Evolutionary conservation across 179 eudicot species (phyloP).

Genomic region (Spinacia oleracea): DNA sequence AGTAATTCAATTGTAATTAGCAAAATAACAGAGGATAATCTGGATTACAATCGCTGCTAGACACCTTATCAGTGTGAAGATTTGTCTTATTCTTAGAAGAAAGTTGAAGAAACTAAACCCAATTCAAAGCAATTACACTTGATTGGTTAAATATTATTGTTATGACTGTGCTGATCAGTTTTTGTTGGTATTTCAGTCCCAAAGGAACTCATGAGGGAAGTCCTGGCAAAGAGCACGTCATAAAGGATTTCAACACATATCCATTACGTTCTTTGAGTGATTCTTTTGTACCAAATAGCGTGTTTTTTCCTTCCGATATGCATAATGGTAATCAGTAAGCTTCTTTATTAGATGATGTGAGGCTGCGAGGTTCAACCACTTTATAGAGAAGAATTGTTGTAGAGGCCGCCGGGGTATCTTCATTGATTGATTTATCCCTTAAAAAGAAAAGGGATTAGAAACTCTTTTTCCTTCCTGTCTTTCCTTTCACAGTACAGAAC

Average conservation of each 20-base stretch:
- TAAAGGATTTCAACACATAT: neutral
- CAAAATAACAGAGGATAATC: too few relatives aligned
- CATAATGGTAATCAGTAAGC: neutral
- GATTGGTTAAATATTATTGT: neutral
- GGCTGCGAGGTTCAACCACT: neutral
- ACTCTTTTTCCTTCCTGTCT: too few relatives aligned
- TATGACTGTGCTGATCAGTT: neutral
- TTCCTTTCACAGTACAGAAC: too few relatives aligned
- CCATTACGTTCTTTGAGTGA: neutral
- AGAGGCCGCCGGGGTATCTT: neutral
- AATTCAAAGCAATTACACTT: neutral
- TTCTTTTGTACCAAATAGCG: constrained; percentile 8
- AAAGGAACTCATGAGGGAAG: constrained; percentile 17
- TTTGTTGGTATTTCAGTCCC: constrained; percentile 9
- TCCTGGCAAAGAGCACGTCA: neutral
- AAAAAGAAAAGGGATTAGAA: neutral
- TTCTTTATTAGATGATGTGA: neutral
- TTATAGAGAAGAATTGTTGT: neutral
- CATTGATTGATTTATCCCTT: neutral
- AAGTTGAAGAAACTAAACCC: neutral
- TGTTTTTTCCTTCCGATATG: neutral
- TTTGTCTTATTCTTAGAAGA: neutral
- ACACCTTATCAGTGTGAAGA: neutral
- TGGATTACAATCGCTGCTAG: too few relatives aligned
- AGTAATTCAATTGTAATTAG: neutral